A percentile compares a stretch with the other conserved stretches of the same genome.
These are phyloP conservation scores for Syncephalastrum racemosum DNA, from an alignment of 371 early-diverging fungal species.

Conservation along the genomic window DNA sequence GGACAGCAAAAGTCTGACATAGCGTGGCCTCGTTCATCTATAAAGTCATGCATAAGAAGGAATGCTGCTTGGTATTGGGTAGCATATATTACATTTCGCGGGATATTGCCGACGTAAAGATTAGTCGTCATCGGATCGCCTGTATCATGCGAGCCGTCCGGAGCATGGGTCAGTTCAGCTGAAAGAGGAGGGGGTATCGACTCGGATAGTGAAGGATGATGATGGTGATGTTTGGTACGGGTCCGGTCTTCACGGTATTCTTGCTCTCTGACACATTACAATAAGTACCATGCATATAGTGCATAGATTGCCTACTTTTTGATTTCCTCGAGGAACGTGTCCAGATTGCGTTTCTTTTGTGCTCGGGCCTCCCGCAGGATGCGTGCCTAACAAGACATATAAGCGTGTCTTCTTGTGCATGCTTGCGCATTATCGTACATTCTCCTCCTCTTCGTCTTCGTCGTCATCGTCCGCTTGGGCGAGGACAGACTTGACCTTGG, in stretches of 20 bases:
- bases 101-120: conserved; percentile 86
- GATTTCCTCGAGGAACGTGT: conserved; percentile 82
- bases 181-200: too few species aligned
- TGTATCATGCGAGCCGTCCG: conserved; percentile 63
- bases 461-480: conserved; percentile 26
- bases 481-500: conserved; percentile 8
- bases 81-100: conserved; percentile 37
- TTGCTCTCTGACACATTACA: conserved; percentile 28
- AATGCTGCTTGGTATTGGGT: not conserved
- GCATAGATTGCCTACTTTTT: conserved; percentile 51
- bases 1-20: conserved; percentile 75
- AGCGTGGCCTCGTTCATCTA: conserved; percentile 69
- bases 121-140: conserved; percentile 86
- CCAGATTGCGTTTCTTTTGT: conserved; percentile 78
- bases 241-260: conserved; percentile 39
- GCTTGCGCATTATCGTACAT: not conserved
- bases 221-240: conserved; percentile 16
- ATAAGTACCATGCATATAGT: too few species aligned
- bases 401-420: conserved; percentile 2
- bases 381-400: conserved; percentile 15
- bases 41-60: not conserved
- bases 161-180: not conserved
- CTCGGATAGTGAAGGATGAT: too few species aligned
- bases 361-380: conserved; percentile 38
- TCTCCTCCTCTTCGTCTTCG: conserved; percentile 21